A percentile compares a stretch with the other conserved stretches of the same genome.
phyloP scores from a whole-genome alignment of 208 protist genomes.

The Naegleria lovaniensis region DNA sequence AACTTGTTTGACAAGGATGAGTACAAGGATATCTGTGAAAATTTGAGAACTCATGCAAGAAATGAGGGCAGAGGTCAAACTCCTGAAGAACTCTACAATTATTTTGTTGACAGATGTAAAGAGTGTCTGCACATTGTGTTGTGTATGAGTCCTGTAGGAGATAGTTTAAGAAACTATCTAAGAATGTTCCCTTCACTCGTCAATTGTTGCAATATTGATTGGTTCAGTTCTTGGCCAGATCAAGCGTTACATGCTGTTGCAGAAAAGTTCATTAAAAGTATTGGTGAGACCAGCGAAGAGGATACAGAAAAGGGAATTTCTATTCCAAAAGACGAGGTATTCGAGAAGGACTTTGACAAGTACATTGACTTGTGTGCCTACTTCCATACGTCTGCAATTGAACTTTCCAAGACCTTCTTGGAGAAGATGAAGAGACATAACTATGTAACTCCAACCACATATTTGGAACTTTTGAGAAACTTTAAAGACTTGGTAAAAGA shows the following conservation, averaged over 20 bases:
- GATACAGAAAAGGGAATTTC: neutral
- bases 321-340: neutral
- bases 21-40: constrained; percentile 40
- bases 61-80: constrained; percentile 49
- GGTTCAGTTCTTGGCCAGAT: constrained; percentile 92
- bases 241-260: constrained; percentile 84
- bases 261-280: constrained; percentile 65
- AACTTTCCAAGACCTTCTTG: constrained; percentile 73
- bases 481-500: constrained; percentile 73
- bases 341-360: constrained; percentile 39
- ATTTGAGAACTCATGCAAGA: constrained; percentile 28
- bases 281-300: constrained; percentile 42
- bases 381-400: constrained; percentile 86
- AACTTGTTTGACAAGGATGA: constrained; percentile 56
- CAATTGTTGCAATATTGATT: constrained; percentile 97
- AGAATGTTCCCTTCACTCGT: constrained; percentile 93
- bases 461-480: constrained; percentile 87
- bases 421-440: constrained; percentile 73
- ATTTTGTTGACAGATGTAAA: constrained; percentile 82
- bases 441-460: constrained; percentile 87
- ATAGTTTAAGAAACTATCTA: constrained; percentile 79
- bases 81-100: constrained; percentile 64
- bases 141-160: constrained; percentile 93
- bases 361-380: constrained; percentile 80
- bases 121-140: constrained; percentile 90